Conservation (phyloP, 1,284 basidiomycete species). For the Ustilago shanxiensis region DNA sequence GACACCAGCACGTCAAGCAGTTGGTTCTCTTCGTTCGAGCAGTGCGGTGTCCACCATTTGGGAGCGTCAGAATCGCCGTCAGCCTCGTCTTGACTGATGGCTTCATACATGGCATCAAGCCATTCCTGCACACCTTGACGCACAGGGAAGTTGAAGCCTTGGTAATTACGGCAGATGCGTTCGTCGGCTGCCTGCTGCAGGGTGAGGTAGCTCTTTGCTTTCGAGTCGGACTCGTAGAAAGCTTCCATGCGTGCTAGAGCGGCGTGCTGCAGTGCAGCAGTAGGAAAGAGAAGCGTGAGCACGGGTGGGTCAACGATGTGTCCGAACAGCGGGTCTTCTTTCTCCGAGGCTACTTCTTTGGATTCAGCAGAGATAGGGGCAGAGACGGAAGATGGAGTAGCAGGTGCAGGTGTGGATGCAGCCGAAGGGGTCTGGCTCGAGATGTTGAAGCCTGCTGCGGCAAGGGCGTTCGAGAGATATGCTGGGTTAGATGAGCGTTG, state of each 20-base stretch:
- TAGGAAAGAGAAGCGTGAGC: slow-evolving; percentile 62
- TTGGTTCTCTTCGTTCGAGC: slow-evolving; percentile 53
- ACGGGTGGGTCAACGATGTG: slow-evolving; percentile 51
- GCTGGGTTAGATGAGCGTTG: slow-evolving; percentile 13
- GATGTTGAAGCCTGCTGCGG: slow-evolving; percentile 29
- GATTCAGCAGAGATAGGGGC: background rate
- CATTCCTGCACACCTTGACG: slow-evolving; percentile 49
- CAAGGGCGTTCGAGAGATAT: slow-evolving; percentile 19
- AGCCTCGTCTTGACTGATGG: slow-evolving; percentile 4
- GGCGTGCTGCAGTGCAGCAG: slow-evolving; percentile 52
- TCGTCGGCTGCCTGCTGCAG: slow-evolving; percentile 47
- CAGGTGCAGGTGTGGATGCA: slow-evolving; percentile 13
- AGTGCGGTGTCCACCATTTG: slow-evolving; percentile 53
- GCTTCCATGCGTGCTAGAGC: slow-evolving; percentile 64
- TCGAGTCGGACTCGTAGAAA: slow-evolving; percentile 61
- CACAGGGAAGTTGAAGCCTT: slow-evolving; percentile 66
- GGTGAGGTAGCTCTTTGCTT: slow-evolving; percentile 44
- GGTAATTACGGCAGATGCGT: slow-evolving; percentile 62
- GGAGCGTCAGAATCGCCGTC: slow-evolving; percentile 7
- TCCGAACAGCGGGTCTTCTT: slow-evolving; percentile 36
- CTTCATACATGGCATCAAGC: slow-evolving; percentile 57
- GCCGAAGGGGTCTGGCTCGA: slow-evolving; percentile 8
- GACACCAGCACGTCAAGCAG: slow-evolving; percentile 49
- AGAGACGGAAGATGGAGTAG: slow-evolving; percentile 7
- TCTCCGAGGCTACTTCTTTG: slow-evolving; percentile 1